A percentile compares a stretch with the other conserved stretches of the same genome.
phyloP scores from a whole-genome alignment of 345 rosid species.

The Salix exigua region DNA sequence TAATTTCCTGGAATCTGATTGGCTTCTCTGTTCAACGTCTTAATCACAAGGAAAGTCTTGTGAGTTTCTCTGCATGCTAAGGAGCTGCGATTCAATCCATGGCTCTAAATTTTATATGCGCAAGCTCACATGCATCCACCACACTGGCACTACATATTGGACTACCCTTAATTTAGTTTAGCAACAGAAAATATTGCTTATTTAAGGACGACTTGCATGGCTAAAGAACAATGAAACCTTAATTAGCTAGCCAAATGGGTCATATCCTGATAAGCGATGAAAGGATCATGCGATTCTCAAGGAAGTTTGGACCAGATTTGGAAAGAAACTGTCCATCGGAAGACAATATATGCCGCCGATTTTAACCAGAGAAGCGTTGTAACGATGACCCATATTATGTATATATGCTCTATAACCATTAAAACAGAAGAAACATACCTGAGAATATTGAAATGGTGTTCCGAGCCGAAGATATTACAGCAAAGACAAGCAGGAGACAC shows the following conservation, averaged over 20 bases:
- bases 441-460: conserved; percentile 22
- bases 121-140: neutral
- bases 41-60: neutral
- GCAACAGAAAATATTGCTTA: neutral
- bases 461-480: conserved; percentile 39
- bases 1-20: neutral
- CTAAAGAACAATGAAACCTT: neutral
- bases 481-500: conserved; percentile 31
- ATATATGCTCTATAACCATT: neutral
- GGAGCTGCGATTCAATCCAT: neutral
- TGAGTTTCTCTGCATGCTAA: neutral
- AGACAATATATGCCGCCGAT: neutral
- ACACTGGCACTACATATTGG: neutral
- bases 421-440: conserved; percentile 24
- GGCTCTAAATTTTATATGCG: neutral
- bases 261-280: neutral
- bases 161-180: too few species aligned
- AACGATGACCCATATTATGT: neutral
- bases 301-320: neutral
- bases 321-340: too few species aligned
- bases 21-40: neutral
- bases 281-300: too few species aligned
- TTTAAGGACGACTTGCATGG: neutral
- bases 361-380: neutral
- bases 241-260: neutral